Evolutionary conservation across 495 filamentous ascomycete genomes (phyloP).

Genomic region (Astrocystis sublimbata): DNA sequence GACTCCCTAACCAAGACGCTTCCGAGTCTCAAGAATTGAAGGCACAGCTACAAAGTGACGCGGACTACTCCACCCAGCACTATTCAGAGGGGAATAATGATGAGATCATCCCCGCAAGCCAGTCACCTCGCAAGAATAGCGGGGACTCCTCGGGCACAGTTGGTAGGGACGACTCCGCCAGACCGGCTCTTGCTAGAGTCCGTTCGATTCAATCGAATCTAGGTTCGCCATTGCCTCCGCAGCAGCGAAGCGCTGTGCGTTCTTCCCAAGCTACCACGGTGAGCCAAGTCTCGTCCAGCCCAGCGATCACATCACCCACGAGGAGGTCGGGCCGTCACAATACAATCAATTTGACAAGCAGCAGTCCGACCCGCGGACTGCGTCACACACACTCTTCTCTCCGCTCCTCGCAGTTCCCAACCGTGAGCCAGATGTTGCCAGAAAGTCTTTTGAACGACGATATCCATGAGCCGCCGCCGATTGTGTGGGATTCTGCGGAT

Average conservation of each 20-base stretch:
- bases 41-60: constrained; percentile 48
- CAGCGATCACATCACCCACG: constrained; percentile 28
- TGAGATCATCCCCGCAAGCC: constrained; percentile 39
- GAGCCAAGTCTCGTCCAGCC: constrained; percentile 35
- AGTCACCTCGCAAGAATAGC: constrained; percentile 19
- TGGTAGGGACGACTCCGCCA: constrained; percentile 8
- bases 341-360: constrained; percentile 21
- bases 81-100: constrained; percentile 20
- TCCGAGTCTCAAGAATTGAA: constrained; percentile 49
- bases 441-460: constrained; percentile 56
- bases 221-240: constrained; percentile 14
- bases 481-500: constrained; percentile 49
- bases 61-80: constrained; percentile 44
- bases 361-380: constrained; percentile 24
- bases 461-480: constrained; percentile 42
- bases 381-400: constrained; percentile 28
- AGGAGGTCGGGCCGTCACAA: constrained; percentile 33
- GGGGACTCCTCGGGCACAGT: neutral
- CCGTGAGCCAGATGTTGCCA: constrained; percentile 52
- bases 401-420: constrained; percentile 45
- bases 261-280: constrained; percentile 51
- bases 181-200: constrained; percentile 19
- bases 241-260: constrained; percentile 22
- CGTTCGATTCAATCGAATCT: constrained; percentile 9
- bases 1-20: constrained; percentile 7